These are phyloP conservation scores for Moniliophthora roreri DNA, from an alignment of 1,284 basidiomycete genomes.

Conservation along the genomic window DNA sequence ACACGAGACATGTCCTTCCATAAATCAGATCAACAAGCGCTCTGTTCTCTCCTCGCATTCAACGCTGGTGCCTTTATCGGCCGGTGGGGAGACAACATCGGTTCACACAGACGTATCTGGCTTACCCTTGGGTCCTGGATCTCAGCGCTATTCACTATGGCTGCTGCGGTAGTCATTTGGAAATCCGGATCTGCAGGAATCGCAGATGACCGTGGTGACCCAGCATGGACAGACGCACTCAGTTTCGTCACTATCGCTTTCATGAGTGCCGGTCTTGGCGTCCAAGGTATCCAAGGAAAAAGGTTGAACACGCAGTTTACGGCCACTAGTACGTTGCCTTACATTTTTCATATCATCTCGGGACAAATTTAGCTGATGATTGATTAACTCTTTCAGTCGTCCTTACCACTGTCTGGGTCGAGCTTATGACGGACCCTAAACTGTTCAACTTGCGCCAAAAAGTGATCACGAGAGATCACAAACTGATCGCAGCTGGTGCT, in stretches of 20 bases:
- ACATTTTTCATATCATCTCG: neutral
- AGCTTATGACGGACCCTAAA: slow-evolving; percentile 65
- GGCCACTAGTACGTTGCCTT: slow-evolving; percentile 48
- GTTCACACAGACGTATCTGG: slow-evolving; percentile 58
- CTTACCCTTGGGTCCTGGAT: slow-evolving; percentile 55
- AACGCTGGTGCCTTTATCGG: slow-evolving; percentile 59
- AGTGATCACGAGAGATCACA: slow-evolving; percentile 56
- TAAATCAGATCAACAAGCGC: slow-evolving; percentile 63
- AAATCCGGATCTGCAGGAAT: slow-evolving; percentile 43
- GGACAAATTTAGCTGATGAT: too few relatives aligned
- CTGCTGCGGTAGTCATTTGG: slow-evolving; percentile 52
- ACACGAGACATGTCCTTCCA: slow-evolving; percentile 56
- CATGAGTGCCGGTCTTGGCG: slow-evolving; percentile 58
- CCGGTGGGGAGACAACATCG: slow-evolving; percentile 56
- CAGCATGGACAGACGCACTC: slow-evolving; percentile 53
- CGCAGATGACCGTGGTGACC: slow-evolving; percentile 43
- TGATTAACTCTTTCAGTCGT: slow-evolving; percentile 38
- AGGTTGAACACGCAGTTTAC: slow-evolving; percentile 60
- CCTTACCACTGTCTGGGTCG: slow-evolving; percentile 74
- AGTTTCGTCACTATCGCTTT: slow-evolving; percentile 60
- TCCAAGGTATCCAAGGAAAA: slow-evolving; percentile 71
- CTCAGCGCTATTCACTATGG: slow-evolving; percentile 61
- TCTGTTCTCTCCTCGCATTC: slow-evolving; percentile 64
- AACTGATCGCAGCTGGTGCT: slow-evolving; percentile 50
- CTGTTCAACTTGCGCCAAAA: slow-evolving; percentile 43